phyloP scores from a whole-genome alignment of 345 rosid species.

The Alliaria petiolata region DNA sequence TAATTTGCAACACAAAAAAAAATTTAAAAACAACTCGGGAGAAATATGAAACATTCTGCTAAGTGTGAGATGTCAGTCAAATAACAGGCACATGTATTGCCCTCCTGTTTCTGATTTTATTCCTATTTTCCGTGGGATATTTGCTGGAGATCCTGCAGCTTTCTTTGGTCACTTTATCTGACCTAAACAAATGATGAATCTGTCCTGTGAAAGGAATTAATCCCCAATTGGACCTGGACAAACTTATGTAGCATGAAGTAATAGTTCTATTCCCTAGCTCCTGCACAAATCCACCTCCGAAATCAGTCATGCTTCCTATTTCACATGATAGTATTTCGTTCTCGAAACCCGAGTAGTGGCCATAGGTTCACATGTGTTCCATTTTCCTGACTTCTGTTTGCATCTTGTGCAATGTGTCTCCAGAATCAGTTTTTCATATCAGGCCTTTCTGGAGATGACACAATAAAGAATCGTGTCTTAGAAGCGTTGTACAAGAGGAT shows the following conservation, averaged over 20 bases:
- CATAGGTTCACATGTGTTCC: constrained; percentile 11
- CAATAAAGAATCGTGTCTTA: constrained; percentile 74
- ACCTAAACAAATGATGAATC: neutral
- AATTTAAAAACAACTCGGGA: neutral
- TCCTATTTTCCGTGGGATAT: neutral
- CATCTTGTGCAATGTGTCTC: constrained; percentile 43
- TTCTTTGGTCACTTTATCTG: neutral
- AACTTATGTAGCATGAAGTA: neutral
- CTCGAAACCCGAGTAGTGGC: constrained; percentile 7
- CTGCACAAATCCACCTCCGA: neutral
- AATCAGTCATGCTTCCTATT: neutral
- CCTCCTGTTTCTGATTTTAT: neutral
- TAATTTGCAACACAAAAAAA: no score
- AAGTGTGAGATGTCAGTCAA: no score
- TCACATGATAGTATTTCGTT: neutral
- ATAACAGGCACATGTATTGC: neutral
- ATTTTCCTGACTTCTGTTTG: constrained; percentile 38
- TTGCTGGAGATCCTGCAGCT: neutral
- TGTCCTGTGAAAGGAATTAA: neutral
- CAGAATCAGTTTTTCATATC: constrained; percentile 99
- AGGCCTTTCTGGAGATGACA: constrained; percentile 94
- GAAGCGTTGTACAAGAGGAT: constrained; percentile 87
- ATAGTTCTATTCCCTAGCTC: neutral
- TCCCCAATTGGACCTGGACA: neutral
- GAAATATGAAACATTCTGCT: neutral